Percentiles rank a stretch among this genome's conserved stretches.
Evolutionary conservation across 306 rosid species (phyloP).

Genomic region (Begonia loranthoides): DNA sequence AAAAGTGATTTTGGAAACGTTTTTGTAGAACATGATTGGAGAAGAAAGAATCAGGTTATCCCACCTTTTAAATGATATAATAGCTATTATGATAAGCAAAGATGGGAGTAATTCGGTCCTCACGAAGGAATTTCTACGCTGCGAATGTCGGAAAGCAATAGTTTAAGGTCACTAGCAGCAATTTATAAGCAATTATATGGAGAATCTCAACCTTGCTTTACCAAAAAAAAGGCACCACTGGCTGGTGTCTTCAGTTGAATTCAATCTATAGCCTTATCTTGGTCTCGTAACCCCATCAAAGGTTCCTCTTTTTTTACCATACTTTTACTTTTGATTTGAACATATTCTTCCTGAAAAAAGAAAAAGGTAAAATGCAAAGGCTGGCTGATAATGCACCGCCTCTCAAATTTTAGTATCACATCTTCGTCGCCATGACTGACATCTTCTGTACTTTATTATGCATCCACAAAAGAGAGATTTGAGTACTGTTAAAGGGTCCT

Average conservation of each 20-base stretch:
- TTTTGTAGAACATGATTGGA: slow-evolving; percentile 16
- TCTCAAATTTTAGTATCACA: slow-evolving; percentile 9
- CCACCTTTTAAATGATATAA: slow-evolving; percentile 17
- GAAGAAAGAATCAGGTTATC: background rate
- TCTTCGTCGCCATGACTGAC: too few relatives aligned
- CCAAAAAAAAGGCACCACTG: slow-evolving; percentile 17
- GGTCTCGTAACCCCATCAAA: background rate
- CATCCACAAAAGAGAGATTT: too few relatives aligned
- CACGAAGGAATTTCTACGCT: slow-evolving; percentile 24
- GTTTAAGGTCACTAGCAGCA: slow-evolving; percentile 19
- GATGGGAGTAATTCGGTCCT: background rate
- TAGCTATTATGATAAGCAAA: background rate
- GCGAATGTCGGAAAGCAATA: slow-evolving; percentile 58
- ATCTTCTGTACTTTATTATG: too few relatives aligned
- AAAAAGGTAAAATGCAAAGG: slow-evolving; percentile 7
- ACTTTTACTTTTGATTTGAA: slow-evolving; percentile 31
- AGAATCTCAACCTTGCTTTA: slow-evolving; percentile 29
- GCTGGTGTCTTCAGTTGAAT: too few relatives aligned
- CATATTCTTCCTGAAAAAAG: slow-evolving; percentile 28
- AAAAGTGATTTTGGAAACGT: too few relatives aligned
- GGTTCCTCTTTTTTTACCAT: slow-evolving; percentile 6
- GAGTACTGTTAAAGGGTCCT: too few relatives aligned
- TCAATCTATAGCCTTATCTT: slow-evolving; percentile 16
- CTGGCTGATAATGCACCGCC: slow-evolving; percentile 4
- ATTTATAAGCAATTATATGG: slow-evolving; percentile 31